phyloP scores from a whole-genome alignment of 2,329 filamentous ascomycete species.

The Setomelanomma holmii region DNA sequence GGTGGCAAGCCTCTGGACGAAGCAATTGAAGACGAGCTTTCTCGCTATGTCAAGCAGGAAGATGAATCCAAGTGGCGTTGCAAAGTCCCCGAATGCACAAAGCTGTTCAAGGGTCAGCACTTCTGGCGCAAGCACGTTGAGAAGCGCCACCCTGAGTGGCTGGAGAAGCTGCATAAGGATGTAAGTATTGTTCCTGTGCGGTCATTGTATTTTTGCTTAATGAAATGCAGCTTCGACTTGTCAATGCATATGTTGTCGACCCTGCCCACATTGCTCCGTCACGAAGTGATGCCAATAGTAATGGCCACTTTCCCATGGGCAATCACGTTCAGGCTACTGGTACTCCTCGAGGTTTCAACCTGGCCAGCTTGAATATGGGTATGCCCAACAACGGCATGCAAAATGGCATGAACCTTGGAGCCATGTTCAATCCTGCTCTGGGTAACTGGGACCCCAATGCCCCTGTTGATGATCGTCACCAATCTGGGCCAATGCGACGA shows the following conservation, averaged over 20 bases:
- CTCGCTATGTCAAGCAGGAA: slow-evolving; percentile 92
- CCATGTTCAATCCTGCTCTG: slow-evolving; percentile 59
- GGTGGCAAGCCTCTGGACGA: slow-evolving; percentile 88
- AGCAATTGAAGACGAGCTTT: slow-evolving; percentile 82
- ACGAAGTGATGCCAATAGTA: slow-evolving; percentile 90
- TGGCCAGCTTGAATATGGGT: slow-evolving; percentile 72
- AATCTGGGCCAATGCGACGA: slow-evolving; percentile 54
- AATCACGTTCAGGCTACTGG: slow-evolving; percentile 76
- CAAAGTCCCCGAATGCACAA: slow-evolving; percentile 94
- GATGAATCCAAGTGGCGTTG: slow-evolving; percentile 97
- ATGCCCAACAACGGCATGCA: slow-evolving; percentile 62
- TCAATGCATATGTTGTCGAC: slow-evolving; percentile 94
- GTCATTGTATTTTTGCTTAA: slow-evolving; percentile 10
- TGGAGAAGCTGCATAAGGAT: slow-evolving; percentile 79
- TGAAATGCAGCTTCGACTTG: slow-evolving; percentile 73
- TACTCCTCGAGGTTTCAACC: slow-evolving; percentile 89
- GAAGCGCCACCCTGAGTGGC: slow-evolving; percentile 92
- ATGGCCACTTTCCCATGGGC: slow-evolving; percentile 88
- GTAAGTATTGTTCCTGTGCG: slow-evolving; percentile 61
- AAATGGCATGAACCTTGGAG: slow-evolving; percentile 42
- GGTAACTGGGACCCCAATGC: slow-evolving; percentile 65
- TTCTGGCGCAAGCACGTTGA: slow-evolving; percentile 99
- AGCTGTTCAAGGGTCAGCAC: slow-evolving; percentile 94
- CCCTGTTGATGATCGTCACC: slow-evolving; percentile 43
- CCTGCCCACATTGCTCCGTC: slow-evolving; percentile 94